Conservation (phyloP, 257 asterid species). For the Leonotis leonurus region DNA sequence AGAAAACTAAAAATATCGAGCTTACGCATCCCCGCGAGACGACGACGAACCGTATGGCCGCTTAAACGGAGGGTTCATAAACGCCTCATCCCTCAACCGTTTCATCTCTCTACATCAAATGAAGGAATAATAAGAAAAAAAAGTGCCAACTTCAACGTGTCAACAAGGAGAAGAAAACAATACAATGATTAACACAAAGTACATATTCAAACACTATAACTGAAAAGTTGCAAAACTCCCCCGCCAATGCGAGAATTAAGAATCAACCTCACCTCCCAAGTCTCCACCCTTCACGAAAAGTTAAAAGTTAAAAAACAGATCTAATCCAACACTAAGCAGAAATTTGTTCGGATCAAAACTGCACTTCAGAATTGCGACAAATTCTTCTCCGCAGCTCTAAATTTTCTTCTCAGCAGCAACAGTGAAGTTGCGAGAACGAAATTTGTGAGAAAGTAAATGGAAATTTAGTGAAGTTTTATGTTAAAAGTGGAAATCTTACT, state of each 20-base stretch:
- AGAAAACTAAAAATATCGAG: constrained; percentile 7
- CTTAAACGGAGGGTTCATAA: constrained; percentile 63
- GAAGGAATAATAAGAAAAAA: not conserved
- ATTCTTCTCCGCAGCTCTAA: constrained; percentile 1
- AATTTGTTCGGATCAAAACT: constrained; percentile 25
- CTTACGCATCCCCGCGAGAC: constrained; percentile 86
- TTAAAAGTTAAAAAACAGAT: constrained; percentile 44
- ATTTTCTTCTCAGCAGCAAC: constrained; percentile 18
- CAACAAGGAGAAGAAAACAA: constrained; percentile 15
- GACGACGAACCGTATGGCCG: constrained; percentile 69
- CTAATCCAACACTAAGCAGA: constrained; percentile 31
- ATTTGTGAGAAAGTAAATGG: too few species aligned
- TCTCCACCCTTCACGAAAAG: constrained; percentile 30
- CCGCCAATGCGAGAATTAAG: not conserved
- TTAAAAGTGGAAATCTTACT: not conserved
- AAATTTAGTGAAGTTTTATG: constrained; percentile 23
- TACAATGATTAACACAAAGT: not conserved
- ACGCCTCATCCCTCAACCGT: constrained; percentile 74
- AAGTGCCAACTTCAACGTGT: constrained; percentile 22
- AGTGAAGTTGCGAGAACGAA: constrained; percentile 17
- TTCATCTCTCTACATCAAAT: constrained; percentile 54
- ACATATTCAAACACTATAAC: constrained; percentile 5
- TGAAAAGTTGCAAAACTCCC: not conserved
- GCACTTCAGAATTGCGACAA: constrained; percentile 1
- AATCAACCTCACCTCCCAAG: constrained; percentile 37